Evolutionary conservation across 345 rosid genomes (phyloP).

Genomic region (Populus tremula): DNA sequence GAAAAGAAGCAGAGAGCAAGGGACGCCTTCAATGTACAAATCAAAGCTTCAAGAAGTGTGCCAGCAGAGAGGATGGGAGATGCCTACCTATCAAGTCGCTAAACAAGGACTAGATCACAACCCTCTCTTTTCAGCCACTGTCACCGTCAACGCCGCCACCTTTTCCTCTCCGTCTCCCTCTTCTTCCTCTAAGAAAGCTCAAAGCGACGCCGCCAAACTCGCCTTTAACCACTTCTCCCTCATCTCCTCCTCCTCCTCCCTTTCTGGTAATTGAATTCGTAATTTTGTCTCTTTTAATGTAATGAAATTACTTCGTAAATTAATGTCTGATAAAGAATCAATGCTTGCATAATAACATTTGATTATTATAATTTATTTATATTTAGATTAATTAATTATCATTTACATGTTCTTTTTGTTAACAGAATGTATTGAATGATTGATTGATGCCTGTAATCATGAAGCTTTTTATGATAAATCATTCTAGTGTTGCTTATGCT

Average conservation of each 20-base stretch:
- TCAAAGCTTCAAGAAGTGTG: constrained; percentile 40
- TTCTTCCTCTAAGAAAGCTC: constrained; percentile 38
- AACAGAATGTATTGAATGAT: not conserved
- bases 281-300: not conserved
- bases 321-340: not conserved
- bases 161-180: constrained; percentile 19
- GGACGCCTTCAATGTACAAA: constrained; percentile 27
- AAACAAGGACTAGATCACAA: constrained; percentile 38
- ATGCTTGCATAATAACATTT: too few species aligned
- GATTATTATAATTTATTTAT: too few species aligned
- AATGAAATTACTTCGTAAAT: not conserved
- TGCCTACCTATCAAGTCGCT: constrained; percentile 25
- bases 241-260: not conserved
- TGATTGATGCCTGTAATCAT: not conserved
- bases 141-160: constrained; percentile 25
- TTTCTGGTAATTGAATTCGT: not conserved
- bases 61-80: constrained; percentile 28
- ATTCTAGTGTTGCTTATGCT: not conserved
- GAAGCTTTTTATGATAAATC: not conserved
- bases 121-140: constrained; percentile 38
- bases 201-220: constrained; percentile 41
- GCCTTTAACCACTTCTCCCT: constrained; percentile 30
- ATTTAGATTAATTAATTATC: too few species aligned
- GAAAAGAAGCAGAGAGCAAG: too few species aligned
- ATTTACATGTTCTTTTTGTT: not conserved